Base-by-base conservation (phyloP, 805 yeast genomes). In the Candida verbasci region DNA sequence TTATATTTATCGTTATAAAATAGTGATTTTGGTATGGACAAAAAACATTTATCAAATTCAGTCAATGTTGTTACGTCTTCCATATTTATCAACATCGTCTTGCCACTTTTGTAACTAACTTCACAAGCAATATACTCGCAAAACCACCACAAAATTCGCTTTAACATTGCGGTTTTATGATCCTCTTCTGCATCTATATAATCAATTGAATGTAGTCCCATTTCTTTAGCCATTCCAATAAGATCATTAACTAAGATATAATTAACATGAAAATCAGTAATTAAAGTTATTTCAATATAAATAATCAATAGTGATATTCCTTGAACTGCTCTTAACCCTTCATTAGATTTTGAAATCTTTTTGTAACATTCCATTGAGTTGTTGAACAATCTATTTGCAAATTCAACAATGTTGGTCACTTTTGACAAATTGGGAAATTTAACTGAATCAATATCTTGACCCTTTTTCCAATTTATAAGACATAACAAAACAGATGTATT, bases 281-380 rank as follows among this genome's bases (percentile, higher is more conserved):
- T 47, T 49, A 50, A 44, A 12, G 42, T 42, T 3, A 41, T 41
- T 37, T 50, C 62, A 24, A 66, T 56, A 43, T 62, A 72, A 2
- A 55, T 29, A 1, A 68, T 53, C 37, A 80, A 49, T 14, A 80
- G 46, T 11, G 79, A 43, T 2, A 78, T 52, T 0, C 75, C 80
- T 48, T 69, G 77, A 4, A 78, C 49, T 2, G 78, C 65, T 18
- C 53, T 55, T 0, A 73, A 29, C 7, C 80, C 80, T 42, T 73
- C 80, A 42, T 70, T 69, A 18, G 63, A 46, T 2, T 71, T 51
- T 3, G 71, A 53, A 5, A 76, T 55, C 36, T 72, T 65, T 41
- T 74, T 78, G 45, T 68, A 80, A 50, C 74, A 80, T 45, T 57
- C 69, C 17, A 78, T 46, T 1, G 79, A 55, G 29, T 49, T 48